Base-by-base conservation (phyloP, 352 stramenopile species). In the Bremia lactucae region DNA sequence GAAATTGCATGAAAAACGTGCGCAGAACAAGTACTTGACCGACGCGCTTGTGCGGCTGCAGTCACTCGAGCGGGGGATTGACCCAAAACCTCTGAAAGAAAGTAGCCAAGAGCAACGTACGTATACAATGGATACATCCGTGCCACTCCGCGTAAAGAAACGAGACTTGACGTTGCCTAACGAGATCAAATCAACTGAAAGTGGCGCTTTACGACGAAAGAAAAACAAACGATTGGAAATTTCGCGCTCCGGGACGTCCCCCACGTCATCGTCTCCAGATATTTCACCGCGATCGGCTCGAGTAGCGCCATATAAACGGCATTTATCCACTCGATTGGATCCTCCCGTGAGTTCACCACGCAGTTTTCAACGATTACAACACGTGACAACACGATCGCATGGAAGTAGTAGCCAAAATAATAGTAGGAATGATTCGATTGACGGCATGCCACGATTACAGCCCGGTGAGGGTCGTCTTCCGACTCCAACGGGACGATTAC, bases 11-110 rank as follows among this genome's bases (percentile, higher is more conserved):
- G 70, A 80, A 13, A 83, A 78, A 36, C 37, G 62, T 4, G 58
- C 75, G 13, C 62, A 85, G 63, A 80, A 76, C 46, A 68, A 60
- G 43, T 65, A 70, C 14, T 42, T 87, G 21, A 67, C 69, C 1
- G 59, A 83, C 11, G 68, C 70, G 2, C 38, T 86, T 6, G 61
- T 77, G 41, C 46, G 45, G 7, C 40, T 60, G 14, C 66, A 69
- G 39, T 51, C 52, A 16, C 36, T 41, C 33, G 38, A 33, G 49
- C 15, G 8, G 36, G 28, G 3, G 38, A 26, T 36, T 51, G 31
- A 13, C 18, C 40, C 25, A 21, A 38, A 4, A 20, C 8, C 16
- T 36, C 7, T 2, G 22, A 16, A 22, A 25, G 21, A 9, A 1
- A 25, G 1, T 11, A 18, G 18, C 21, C 28, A 16, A 14, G 15